Base-by-base conservation (phyloP, 441 rosid genomes). In the Brassica hybrid region DNA sequence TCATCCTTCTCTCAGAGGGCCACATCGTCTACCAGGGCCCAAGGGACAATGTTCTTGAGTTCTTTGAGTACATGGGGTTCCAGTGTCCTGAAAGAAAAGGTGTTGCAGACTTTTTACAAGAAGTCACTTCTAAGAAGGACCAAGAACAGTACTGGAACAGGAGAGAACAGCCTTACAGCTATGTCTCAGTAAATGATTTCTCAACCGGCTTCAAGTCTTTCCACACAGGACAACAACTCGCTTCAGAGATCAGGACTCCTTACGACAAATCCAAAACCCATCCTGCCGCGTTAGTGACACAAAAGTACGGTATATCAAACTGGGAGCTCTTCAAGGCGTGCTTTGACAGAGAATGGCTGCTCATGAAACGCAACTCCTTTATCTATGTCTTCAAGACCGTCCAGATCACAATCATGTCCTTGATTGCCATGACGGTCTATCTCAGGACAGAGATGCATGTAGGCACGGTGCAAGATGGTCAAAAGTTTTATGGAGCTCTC, bases 71-170 rank as follows among this genome's bases (percentile, higher is more conserved):
- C 74, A 82, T 82, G 84, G 92, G 94, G 13, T 90, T 88, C 88
- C 81, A 86, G 13, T 90, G 92, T 82, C 94, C 94, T 1, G 84
- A 80, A 48, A 90, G 94, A 34, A 90, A 90, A 81, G 92, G 92
- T 48, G 86, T 87, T 76, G 94, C 92, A 8, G 94, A 90, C 81
- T 88, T 90, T 83, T 75, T 90, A 23, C 94, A 90, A 83, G 91
- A 90, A 78, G 92, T 90, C 12, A 90, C 91, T 6, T 88, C 94
- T 30, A 85, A 77, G 80, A 90, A 87, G 38, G 92, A 90, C 83
- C 94, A 90, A 81, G 92, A 86, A 63, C 94, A 90, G 77, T 90
- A 88, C 32, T 90, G 94, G 94, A 81, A 60, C 74, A 79, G 48
- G 67, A 82, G 83, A 78, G 78, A 86, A 19, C 85, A 83, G 50